Conservation (phyloP, 2,329 filamentous ascomycete species). For the Fusarium verrucosum region DNA sequence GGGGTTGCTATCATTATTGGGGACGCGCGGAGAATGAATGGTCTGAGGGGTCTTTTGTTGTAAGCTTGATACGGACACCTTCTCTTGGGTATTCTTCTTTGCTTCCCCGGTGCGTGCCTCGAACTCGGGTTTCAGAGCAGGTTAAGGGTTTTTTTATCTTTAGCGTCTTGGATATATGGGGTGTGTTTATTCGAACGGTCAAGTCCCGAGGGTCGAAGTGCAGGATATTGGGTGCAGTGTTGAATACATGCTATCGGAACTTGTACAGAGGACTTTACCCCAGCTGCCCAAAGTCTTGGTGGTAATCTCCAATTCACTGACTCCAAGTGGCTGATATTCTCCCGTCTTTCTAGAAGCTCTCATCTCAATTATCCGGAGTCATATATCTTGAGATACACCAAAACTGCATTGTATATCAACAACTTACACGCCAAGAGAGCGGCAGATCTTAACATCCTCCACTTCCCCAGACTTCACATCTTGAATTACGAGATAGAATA, state of each 20-base stretch:
- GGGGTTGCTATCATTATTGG: conserved; percentile 27
- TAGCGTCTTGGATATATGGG: not conserved
- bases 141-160: not conserved
- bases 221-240: not conserved
- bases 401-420: not conserved
- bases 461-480: conserved; percentile 29
- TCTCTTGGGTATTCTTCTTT: not conserved
- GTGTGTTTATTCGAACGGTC: not conserved
- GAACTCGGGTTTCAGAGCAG: not conserved
- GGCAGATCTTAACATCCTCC: conserved; percentile 2
- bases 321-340: conserved; percentile 4
- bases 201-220: conserved; percentile 3
- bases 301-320: conserved; percentile 9
- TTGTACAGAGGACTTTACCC: not conserved
- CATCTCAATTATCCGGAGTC: not conserved
- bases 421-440: not conserved
- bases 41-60: not conserved
- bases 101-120: not conserved
- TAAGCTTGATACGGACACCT: not conserved
- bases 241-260: not conserved
- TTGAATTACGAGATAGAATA: conserved; percentile 25
- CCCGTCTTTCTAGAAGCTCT: conserved; percentile 14
- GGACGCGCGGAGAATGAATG: conserved; percentile 34
- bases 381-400: not conserved
- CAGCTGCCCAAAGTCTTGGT: not conserved